phyloP scores from a whole-genome alignment of 441 rosid genomes.

The Adansonia rubrostipa region DNA sequence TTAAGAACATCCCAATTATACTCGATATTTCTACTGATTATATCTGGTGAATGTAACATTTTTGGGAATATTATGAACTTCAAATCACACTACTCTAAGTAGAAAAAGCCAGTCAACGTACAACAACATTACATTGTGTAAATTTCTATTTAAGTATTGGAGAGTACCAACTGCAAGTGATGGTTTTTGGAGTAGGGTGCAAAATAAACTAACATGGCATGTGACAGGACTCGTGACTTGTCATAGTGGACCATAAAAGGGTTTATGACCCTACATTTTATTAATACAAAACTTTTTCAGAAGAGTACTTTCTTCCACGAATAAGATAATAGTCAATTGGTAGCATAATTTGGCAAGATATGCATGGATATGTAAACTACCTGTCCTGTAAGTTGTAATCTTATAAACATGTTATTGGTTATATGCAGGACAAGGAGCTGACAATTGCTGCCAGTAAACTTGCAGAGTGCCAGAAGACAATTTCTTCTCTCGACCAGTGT shows the following conservation, averaged over 20 bases:
- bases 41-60: neutral
- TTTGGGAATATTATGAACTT: neutral
- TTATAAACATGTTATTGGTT: constrained; percentile 4
- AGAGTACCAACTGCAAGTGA: neutral
- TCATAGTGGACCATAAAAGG: too few relatives aligned
- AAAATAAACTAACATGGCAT: constrained; percentile 1
- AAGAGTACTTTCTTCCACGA: neutral
- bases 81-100: neutral
- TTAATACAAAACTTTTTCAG: neutral
- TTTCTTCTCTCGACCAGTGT: constrained; percentile 62
- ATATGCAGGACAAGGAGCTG: constrained; percentile 73
- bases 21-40: neutral
- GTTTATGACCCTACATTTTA: neutral
- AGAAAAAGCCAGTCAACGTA: neutral
- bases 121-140: neutral
- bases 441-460: constrained; percentile 67
- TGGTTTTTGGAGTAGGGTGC: neutral
- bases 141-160: neutral
- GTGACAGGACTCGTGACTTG: neutral
- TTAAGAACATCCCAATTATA: neutral
- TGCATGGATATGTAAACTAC: neutral
- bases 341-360: neutral
- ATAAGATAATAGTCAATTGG: neutral
- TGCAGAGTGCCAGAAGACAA: constrained; percentile 88
- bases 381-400: constrained; percentile 20